Base-by-base conservation (phyloP, 148 eudicot genomes). In the Camellia granthamiana region DNA sequence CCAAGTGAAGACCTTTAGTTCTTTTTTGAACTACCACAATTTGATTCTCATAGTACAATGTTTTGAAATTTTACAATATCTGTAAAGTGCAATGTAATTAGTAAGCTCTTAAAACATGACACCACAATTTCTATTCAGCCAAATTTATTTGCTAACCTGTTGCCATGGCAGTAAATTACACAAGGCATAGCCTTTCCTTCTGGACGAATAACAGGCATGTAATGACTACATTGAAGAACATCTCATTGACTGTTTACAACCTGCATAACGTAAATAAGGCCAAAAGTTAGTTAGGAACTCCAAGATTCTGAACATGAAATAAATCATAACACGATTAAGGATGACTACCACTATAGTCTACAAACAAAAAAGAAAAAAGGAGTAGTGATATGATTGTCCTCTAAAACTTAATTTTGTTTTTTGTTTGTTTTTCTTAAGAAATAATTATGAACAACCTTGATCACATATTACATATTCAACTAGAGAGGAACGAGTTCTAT, bases 111-210 rank as follows among this genome's bases (percentile, higher is more conserved):
- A 13, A 69, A 46, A 58, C 6, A 19, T 41, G 60, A 58, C 60
- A 60, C 19, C 19, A 18, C 58, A 47, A 15, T 15, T 38, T 52
- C 41, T 58, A 15, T 70, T 23, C 77, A 60, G 43, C 72, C 63
- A 78, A 19, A 80, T 47, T 16, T 55, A 72, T 62, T 62, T 58
- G 78, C 89, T 81, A 77, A 96, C 99, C 99, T 96, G 90, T 96
- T 96, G 77, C 99, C 99, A 80, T 96, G 98, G 88, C 98, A 96
- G 81, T 96, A 96, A 83, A 96, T 94, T 12, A 94, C 95, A 85
- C 99, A 96, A 56, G 99, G 99, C 81, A 94, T 81, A 58, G 89
- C 80, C 84, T 90, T 90, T 81, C 88, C 98, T 84, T 92, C 97
- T 52, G 99, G 92, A 71, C 79, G 81, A 69, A 84, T 86, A 75